phyloP scores from a whole-genome alignment of 345 rosid species.

The Brassica juncea region DNA sequence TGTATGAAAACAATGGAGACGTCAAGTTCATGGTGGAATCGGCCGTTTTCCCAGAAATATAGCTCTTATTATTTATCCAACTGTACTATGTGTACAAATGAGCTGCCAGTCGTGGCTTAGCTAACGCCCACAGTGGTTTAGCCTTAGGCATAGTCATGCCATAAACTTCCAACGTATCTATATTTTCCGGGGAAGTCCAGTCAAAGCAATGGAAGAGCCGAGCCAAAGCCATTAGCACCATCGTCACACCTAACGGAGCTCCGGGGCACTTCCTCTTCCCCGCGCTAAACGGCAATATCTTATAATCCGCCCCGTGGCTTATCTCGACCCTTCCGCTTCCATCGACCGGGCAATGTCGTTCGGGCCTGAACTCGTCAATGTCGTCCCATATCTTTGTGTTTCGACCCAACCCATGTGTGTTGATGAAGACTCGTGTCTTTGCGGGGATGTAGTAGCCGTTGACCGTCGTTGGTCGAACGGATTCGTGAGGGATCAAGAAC shows the following conservation, averaged over 20 bases:
- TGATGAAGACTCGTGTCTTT: conserved; percentile 79
- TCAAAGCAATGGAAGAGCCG: conserved; percentile 82
- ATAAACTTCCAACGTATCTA: conserved; percentile 68
- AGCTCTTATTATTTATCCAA: too few relatives aligned
- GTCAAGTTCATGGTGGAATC: too few relatives aligned
- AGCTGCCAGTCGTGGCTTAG: conserved; percentile 60
- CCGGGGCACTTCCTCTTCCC: conserved; percentile 95
- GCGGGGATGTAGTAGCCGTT: conserved; percentile 77
- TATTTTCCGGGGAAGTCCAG: conserved; percentile 60
- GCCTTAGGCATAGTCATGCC: conserved; percentile 99
- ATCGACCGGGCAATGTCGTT: conserved; percentile 63
- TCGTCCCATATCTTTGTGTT: conserved; percentile 67
- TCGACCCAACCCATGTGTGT: conserved; percentile 75
- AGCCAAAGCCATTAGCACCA: conserved; percentile 86
- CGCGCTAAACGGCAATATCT: conserved; percentile 80
- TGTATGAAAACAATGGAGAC: too few relatives aligned
- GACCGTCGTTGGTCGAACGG: conserved; percentile 62
- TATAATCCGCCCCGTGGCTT: conserved; percentile 86
- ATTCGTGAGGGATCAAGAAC: conserved; percentile 84
- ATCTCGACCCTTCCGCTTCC: conserved; percentile 75
- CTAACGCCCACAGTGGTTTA: conserved; percentile 56
- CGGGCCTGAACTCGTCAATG: conserved; percentile 74
- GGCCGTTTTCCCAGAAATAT: too few relatives aligned
- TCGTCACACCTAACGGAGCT: conserved; percentile 80
- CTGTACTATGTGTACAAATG: conserved; percentile 49